phyloP scores from a whole-genome alignment of 1,284 basidiomycete species.

The Hemileia vastatrix region DNA sequence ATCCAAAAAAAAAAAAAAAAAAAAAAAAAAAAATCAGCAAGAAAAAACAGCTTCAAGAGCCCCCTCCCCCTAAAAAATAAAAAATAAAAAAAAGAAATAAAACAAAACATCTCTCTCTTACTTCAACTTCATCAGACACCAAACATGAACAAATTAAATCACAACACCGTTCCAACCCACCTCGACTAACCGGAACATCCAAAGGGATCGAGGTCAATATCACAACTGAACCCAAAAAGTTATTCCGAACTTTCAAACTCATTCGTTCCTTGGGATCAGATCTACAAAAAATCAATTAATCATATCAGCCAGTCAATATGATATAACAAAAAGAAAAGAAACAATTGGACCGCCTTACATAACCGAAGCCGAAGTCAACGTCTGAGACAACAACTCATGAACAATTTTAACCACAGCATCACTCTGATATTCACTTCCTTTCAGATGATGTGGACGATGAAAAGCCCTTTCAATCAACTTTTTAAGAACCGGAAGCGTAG shows the following conservation, averaged over 20 bases:
- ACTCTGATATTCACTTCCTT: neutral
- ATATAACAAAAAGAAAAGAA: neutral
- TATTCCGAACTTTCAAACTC: slow-evolving; percentile 51
- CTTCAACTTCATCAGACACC: slow-evolving; percentile 42
- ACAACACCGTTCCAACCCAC: slow-evolving; percentile 72
- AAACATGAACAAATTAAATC: slow-evolving; percentile 67
- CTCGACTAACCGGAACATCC: slow-evolving; percentile 59
- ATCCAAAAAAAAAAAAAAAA: neutral
- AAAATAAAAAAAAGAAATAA: neutral
- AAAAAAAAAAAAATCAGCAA: neutral
- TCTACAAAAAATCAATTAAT: too few species aligned
- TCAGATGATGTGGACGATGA: neutral
- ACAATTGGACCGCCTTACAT: too few species aligned
- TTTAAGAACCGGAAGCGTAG: slow-evolving; percentile 69
- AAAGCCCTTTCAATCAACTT: slow-evolving; percentile 52
- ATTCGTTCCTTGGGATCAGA: neutral
- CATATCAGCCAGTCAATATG: too few species aligned
- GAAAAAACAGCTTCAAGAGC: neutral
- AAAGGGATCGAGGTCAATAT: slow-evolving; percentile 70
- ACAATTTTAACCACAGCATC: too few species aligned
- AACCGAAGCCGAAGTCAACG: too few species aligned
- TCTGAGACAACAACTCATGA: too few species aligned
- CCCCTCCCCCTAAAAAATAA: neutral
- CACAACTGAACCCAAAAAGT: slow-evolving; percentile 74
- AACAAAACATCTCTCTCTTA: neutral